Base-by-base conservation (phyloP, 2,329 filamentous ascomycete genomes). In the Byssochlamys sp. region DNA sequence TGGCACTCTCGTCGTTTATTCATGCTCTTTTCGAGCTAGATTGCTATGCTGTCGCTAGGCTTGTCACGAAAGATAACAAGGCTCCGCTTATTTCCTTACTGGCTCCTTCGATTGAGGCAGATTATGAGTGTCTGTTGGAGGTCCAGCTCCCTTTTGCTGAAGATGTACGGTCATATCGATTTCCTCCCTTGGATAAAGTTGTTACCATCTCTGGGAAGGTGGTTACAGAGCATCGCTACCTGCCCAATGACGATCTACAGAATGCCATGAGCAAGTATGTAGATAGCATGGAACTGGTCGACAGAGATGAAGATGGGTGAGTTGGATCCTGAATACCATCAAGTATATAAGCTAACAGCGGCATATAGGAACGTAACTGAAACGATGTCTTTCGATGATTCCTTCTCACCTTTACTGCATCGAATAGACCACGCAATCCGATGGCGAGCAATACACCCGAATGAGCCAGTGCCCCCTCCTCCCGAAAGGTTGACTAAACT, bases 61-160 rank as follows among this genome's bases (percentile, higher is more conserved):
- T 96, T 24, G 92, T 97, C 0, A 75, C 82, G 4, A 97, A 96
- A 68, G 89, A 95, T 59, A 84, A 85, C 63, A 91, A 89, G 63
- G 82, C 89, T 1, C 92, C 94, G 0, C 69, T 84, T 29, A 77
- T 97, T 14, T 75, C 96, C 0, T 78, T 97, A 12, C 80, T 99
- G 50, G 86, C 88, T 4, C 94, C 94, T 2, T 82, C 84, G 24
- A 85, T 96, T 59, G 89, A 95, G 60, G 78, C 81, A 2, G 86
- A 89, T 27, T 84, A 89, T 62, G 91, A 96, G 70, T 92, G 89
- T 65, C 79, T 99, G 1, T 85, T 96, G 61, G 94, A 99, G 68
- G 82, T 95, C 1, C 90, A 94, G 35, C 78, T 97, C 4, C 94
- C 94, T 0, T 99, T 96, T 67, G 87, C 90, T 2, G 94, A 99